phyloP scores from a whole-genome alignment of 805 yeast genomes.

The Blastobotrys peoriensis region DNA sequence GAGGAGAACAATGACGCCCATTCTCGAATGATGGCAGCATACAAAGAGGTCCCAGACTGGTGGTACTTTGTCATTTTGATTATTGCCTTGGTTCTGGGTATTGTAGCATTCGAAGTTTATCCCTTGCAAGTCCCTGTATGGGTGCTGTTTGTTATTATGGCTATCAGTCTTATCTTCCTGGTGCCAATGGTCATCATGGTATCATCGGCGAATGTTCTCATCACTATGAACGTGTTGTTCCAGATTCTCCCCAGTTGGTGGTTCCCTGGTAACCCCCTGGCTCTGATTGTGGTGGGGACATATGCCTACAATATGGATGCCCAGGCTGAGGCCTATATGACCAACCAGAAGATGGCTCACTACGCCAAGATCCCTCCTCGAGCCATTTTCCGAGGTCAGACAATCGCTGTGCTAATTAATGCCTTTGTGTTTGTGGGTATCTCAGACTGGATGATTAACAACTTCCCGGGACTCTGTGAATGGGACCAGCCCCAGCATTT shows the following conservation, averaged over 20 bases:
- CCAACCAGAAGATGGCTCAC: conserved; percentile 47
- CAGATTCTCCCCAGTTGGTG: conserved; percentile 62
- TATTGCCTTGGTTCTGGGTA: conserved; percentile 31
- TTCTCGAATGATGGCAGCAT: conserved; percentile 22
- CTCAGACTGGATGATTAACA: conserved; percentile 30
- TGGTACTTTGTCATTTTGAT: conserved; percentile 49
- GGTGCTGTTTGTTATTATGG: conserved; percentile 54
- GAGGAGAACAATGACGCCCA: conserved; percentile 27
- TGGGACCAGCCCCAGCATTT: conserved; percentile 34
- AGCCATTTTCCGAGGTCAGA: conserved; percentile 35
- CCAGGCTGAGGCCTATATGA: conserved; percentile 36
- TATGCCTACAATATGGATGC: conserved; percentile 28
- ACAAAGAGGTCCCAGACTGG: conserved; percentile 67
- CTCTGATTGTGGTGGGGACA: conserved; percentile 53
- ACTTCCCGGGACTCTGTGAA: conserved; percentile 39
- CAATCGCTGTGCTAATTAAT: conserved; percentile 38
- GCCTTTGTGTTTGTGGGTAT: conserved; percentile 28
- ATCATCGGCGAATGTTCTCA: conserved; percentile 51
- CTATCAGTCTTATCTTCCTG: conserved; percentile 49
- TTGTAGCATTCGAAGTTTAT: conserved; percentile 12
- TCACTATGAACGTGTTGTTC: conserved; percentile 53
- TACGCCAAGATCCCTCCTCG: conserved; percentile 39
- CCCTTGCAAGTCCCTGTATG: conserved; percentile 41
- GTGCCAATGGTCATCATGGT: conserved; percentile 59
- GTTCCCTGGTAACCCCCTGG: conserved; percentile 52